Conservation (phyloP, 2,329 filamentous ascomycete genomes). For the Sordariomycetes sp. region DNA sequence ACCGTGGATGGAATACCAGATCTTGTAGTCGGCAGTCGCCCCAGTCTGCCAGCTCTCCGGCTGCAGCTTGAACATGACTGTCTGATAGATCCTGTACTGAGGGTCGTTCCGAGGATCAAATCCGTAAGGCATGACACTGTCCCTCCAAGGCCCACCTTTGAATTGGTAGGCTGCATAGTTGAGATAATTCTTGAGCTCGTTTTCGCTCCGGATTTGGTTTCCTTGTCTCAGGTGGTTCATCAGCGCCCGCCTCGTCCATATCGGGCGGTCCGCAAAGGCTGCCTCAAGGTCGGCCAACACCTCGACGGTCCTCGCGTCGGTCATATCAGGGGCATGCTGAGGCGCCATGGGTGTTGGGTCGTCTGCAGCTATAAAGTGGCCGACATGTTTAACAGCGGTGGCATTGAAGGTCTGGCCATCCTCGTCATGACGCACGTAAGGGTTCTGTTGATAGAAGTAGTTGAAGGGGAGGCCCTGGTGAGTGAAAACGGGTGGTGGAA, state of each 20-base stretch:
- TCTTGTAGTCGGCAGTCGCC: too few relatives aligned
- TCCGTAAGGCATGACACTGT: conserved; percentile 77
- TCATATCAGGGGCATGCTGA: conserved; percentile 45
- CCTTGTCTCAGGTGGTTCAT: conserved; percentile 66
- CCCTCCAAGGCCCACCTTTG: conserved; percentile 83
- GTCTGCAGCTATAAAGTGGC: conserved; percentile 50
- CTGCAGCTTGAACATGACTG: conserved; percentile 70
- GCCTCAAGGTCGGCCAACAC: conserved; percentile 55
- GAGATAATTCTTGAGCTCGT: conserved; percentile 62
- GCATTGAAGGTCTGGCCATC: conserved; percentile 48
- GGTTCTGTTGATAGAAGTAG: conserved; percentile 79
- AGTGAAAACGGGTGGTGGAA: conserved; percentile 73
- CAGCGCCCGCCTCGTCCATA: conserved; percentile 79
- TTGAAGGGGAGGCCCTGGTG: conserved; percentile 66
- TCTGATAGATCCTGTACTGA: conserved; percentile 76
- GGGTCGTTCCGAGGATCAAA: conserved; percentile 75
- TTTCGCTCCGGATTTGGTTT: conserved; percentile 39
- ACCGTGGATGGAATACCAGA: conserved; percentile 19
- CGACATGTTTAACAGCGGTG: conserved; percentile 47
- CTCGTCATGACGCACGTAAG: conserved; percentile 57
- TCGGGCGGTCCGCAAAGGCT: conserved; percentile 64
- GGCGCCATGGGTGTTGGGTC: conserved; percentile 57
- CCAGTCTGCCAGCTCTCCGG: background rate
- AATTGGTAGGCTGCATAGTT: conserved; percentile 89
- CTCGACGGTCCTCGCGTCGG: conserved; percentile 51